Evolutionary conservation across 345 rosid genomes (phyloP).

Genomic region (Rubroshorea leprosula): DNA sequence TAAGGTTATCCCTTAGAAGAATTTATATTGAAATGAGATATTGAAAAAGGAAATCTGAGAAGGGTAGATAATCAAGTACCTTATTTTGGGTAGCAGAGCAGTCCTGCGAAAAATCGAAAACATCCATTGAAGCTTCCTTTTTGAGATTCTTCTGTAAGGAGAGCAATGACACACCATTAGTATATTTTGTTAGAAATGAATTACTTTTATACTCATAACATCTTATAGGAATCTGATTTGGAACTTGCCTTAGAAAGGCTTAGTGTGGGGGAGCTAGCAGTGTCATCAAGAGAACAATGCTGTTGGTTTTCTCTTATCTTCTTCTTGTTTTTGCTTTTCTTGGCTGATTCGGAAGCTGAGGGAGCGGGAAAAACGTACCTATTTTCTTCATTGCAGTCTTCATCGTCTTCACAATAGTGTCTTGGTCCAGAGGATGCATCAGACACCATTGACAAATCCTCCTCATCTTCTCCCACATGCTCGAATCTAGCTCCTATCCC

Average conservation of each 20-base stretch:
- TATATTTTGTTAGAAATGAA: conserved; percentile 4
- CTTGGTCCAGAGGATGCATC: conserved; percentile 90
- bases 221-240: too few species aligned
- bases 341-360: conserved; percentile 20
- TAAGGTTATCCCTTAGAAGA: background rate
- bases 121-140: conserved; percentile 33
- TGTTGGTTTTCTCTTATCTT: conserved; percentile 31
- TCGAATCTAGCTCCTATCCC: conserved; percentile 11
- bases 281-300: conserved; percentile 58
- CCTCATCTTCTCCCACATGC: conserved; percentile 43
- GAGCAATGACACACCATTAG: conserved; percentile 13
- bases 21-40: background rate
- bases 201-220: background rate
- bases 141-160: conserved; percentile 24
- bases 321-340: conserved; percentile 30
- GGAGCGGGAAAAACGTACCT: conserved; percentile 16
- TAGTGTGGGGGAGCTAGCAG: conserved; percentile 62
- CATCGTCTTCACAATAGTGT: conserved; percentile 33
- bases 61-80: conserved; percentile 18
- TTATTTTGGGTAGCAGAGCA: conserved; percentile 41
- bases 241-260: conserved; percentile 41
- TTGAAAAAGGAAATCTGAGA: background rate
- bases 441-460: conserved; percentile 77
- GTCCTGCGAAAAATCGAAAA: conserved; percentile 38
- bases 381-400: conserved; percentile 33